phyloP scores from a whole-genome alignment of 805 yeast species.

The Ogataea minuta region DNA sequence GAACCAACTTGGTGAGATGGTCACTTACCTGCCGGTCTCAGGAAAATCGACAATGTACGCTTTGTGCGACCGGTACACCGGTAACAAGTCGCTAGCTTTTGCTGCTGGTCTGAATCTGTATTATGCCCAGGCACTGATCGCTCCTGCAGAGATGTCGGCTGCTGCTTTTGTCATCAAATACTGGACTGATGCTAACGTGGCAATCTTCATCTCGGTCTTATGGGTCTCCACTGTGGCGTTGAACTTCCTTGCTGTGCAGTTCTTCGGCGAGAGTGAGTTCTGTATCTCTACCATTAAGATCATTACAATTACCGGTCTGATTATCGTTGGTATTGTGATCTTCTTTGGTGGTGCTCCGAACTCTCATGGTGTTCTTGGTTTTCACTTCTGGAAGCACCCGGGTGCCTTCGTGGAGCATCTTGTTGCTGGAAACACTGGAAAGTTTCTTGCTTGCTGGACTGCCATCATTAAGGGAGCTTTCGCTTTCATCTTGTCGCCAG shows the following conservation, averaged over 20 bases:
- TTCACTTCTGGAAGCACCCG: conserved; percentile 39
- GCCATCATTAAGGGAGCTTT: conserved; percentile 64
- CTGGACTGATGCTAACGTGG: conserved; percentile 60
- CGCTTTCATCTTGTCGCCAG: conserved; percentile 49
- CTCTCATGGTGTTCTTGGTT: conserved; percentile 42
- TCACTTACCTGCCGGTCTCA: conserved; percentile 56
- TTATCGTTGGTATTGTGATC: conserved; percentile 53
- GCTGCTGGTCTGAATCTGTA: conserved; percentile 50
- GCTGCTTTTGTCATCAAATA: conserved; percentile 61
- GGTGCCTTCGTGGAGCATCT: conserved; percentile 51
- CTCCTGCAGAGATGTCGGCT: conserved; percentile 63
- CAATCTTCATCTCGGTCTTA: conserved; percentile 59
- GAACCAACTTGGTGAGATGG: conserved; percentile 67
- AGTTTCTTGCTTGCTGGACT: conserved; percentile 62
- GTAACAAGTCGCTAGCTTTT: conserved; percentile 57
- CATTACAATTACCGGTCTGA: conserved; percentile 59
- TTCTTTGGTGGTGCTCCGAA: conserved; percentile 68
- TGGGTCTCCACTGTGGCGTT: conserved; percentile 44
- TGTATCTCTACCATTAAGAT: conserved; percentile 68
- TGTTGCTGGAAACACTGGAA: conserved; percentile 54
- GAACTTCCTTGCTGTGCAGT: conserved; percentile 52
- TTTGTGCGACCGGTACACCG: conserved; percentile 31
- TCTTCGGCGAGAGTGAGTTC: conserved; percentile 55
- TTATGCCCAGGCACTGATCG: conserved; percentile 49
- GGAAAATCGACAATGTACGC: conserved; percentile 68